Conservation (phyloP, 345 rosid genomes). For the Boechera stricta region DNA sequence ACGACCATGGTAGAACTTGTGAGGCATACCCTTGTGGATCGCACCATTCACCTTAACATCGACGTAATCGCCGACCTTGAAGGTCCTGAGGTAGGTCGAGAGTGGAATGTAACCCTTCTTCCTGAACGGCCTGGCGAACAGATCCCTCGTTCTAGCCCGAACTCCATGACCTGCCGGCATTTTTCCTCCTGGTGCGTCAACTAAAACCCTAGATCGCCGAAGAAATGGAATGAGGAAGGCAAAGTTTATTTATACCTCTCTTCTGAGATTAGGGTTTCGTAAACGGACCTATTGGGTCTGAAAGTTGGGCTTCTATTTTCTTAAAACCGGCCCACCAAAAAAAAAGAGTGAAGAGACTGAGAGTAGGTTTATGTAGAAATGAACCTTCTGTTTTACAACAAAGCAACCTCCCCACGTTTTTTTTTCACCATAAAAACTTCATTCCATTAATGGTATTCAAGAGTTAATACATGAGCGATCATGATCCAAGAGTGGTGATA, state of each 20-base stretch:
- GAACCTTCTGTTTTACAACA: background rate
- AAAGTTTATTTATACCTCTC: slow-evolving; percentile 2
- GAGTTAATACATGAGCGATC: no score
- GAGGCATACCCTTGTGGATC: slow-evolving; percentile 92
- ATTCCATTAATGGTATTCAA: no score
- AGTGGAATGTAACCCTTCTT: slow-evolving; percentile 84
- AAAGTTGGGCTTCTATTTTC: slow-evolving; percentile 3
- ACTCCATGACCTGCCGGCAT: slow-evolving; percentile 80
- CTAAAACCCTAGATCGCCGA: slow-evolving; percentile 28
- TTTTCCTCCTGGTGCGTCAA: slow-evolving; percentile 1
- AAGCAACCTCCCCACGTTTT: background rate
- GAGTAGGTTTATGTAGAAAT: background rate
- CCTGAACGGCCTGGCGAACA: slow-evolving; percentile 73
- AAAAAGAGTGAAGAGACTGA: background rate
- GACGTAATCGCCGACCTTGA: slow-evolving; percentile 77
- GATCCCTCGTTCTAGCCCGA: slow-evolving; percentile 71
- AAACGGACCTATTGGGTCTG: slow-evolving; percentile 24
- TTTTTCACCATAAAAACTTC: no score
- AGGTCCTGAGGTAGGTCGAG: slow-evolving; percentile 68
- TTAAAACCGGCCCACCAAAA: background rate
- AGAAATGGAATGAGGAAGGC: background rate
- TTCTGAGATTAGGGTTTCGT: slow-evolving; percentile 28
- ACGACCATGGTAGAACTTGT: slow-evolving; percentile 87
- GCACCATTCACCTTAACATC: slow-evolving; percentile 85
- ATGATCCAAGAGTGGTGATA: no score